Percentiles rank a stretch among this genome's conserved stretches.
Conservation (phyloP, 257 asterid species). For the Apocynum venetum region DNA sequence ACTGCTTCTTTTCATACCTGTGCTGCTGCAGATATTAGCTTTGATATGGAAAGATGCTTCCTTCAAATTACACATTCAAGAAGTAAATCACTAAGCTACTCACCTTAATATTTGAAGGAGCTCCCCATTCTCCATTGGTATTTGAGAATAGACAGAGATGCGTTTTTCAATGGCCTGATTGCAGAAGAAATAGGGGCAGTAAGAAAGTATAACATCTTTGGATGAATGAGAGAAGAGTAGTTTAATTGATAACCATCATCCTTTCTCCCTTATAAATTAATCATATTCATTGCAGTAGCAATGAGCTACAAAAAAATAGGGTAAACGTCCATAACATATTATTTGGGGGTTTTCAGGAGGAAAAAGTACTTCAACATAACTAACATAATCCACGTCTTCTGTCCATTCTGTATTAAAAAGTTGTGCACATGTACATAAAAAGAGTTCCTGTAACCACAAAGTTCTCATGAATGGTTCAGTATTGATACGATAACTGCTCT, state of each 20-base stretch:
- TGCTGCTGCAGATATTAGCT: conserved; percentile 81
- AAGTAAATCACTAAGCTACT: conserved; percentile 17
- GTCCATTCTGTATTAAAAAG: no score
- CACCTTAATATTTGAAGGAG: conserved; percentile 80
- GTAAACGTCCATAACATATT: not conserved
- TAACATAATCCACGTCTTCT: no score
- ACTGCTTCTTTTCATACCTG: conserved; percentile 84
- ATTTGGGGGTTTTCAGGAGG: not conserved
- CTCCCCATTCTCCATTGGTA: conserved; percentile 85
- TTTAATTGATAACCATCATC: not conserved
- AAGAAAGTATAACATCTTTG: not conserved
- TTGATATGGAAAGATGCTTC: conserved; percentile 32
- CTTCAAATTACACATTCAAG: conserved; percentile 19
- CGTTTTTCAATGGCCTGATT: conserved; percentile 80
- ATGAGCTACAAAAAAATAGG: not conserved
- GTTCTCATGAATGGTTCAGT: no score
- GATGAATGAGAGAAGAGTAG: not conserved
- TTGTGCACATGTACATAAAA: no score
- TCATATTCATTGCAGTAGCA: not conserved
- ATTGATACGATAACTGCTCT: no score
- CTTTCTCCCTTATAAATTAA: not conserved
- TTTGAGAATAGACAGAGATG: conserved; percentile 75
- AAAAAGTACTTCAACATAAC: not conserved
- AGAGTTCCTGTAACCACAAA: no score
- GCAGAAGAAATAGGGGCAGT: conserved; percentile 13